These are phyloP conservation scores for Ploettnerulaceae sp. DNA, from an alignment of 2,329 filamentous ascomycete genomes.

Conservation along the genomic window DNA sequence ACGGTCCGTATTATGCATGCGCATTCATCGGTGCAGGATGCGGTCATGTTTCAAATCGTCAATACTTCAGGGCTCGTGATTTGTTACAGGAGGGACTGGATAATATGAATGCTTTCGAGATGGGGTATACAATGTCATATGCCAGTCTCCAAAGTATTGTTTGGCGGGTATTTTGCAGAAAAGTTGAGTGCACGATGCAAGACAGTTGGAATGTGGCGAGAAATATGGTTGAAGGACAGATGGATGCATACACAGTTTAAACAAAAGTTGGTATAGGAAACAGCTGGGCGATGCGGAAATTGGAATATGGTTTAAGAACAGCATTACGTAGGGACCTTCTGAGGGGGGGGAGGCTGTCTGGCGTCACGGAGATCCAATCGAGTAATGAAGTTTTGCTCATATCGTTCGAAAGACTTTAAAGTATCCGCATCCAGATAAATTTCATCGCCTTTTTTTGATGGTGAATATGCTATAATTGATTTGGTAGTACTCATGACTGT, in stretches of 20 bases:
- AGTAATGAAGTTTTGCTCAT: neutral
- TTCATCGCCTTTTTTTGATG: too few relatives aligned
- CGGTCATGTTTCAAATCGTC: neutral
- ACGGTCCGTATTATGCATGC: conserved; percentile 28
- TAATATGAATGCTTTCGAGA: conserved; percentile 27
- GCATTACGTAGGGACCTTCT: neutral
- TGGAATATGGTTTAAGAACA: neutral
- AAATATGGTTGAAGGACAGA: conserved; percentile 21
- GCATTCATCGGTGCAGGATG: conserved; percentile 19
- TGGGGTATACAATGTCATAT: conserved; percentile 27
- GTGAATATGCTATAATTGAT: too few relatives aligned
- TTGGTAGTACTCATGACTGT: too few relatives aligned
- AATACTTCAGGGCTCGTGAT: conserved; percentile 19
- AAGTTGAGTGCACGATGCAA: conserved; percentile 15
- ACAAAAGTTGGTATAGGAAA: neutral
- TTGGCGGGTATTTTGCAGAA: conserved; percentile 25
- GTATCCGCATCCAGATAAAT: too few relatives aligned
- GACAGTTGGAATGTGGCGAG: conserved; percentile 25
- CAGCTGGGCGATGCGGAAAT: neutral
- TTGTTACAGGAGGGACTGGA: conserved; percentile 23
- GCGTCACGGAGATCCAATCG: neutral
- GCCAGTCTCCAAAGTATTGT: conserved; percentile 30
- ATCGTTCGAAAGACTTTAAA: too few relatives aligned
- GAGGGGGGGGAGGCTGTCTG: too few relatives aligned
- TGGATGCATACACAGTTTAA: conserved; percentile 19